phyloP scores from a whole-genome alignment of 345 rosid genomes.

The Cardamine chenopodiifolia region DNA sequence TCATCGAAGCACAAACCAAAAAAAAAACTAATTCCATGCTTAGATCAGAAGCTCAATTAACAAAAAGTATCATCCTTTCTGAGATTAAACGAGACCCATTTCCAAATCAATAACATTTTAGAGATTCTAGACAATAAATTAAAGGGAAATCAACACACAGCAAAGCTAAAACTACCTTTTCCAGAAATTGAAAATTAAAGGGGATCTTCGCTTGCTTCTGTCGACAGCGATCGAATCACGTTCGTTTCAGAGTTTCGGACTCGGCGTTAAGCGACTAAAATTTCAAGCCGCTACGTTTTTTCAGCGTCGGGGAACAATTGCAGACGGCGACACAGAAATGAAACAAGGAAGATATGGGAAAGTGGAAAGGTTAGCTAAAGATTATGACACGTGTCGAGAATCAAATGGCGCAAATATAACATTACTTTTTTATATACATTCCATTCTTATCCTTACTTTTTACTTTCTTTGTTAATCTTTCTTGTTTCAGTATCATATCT shows the following conservation, averaged over 20 bases:
- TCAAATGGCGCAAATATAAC: neutral
- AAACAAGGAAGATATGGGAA: slow-evolving; percentile 1
- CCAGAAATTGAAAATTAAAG: slow-evolving; percentile 17
- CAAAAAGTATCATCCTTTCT: neutral
- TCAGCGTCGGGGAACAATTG: slow-evolving; percentile 32
- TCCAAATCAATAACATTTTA: slow-evolving; percentile 17
- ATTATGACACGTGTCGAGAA: neutral
- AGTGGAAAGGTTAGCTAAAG: slow-evolving; percentile 17
- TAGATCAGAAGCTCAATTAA: slow-evolving; percentile 27
- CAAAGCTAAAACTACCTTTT: slow-evolving; percentile 29
- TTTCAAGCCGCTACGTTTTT: slow-evolving; percentile 25
- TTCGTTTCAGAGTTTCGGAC: neutral
- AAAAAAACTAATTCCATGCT: slow-evolving; percentile 18
- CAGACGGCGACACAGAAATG: slow-evolving; percentile 42
- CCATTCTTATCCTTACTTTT: too few species aligned
- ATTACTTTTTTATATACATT: too few species aligned
- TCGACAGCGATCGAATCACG: neutral
- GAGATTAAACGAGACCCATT: slow-evolving; percentile 23
- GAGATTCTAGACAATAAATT: neutral
- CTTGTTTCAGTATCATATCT: neutral
- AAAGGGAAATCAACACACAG: neutral
- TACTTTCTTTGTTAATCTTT: neutral
- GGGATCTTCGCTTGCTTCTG: slow-evolving; percentile 10
- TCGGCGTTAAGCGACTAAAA: slow-evolving; percentile 6
- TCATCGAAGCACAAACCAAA: slow-evolving; percentile 8